A percentile compares a stretch with the other conserved stretches of the same genome.
Conservation (phyloP, 2,329 filamentous ascomycete genomes). For the Onygena corvina region DNA sequence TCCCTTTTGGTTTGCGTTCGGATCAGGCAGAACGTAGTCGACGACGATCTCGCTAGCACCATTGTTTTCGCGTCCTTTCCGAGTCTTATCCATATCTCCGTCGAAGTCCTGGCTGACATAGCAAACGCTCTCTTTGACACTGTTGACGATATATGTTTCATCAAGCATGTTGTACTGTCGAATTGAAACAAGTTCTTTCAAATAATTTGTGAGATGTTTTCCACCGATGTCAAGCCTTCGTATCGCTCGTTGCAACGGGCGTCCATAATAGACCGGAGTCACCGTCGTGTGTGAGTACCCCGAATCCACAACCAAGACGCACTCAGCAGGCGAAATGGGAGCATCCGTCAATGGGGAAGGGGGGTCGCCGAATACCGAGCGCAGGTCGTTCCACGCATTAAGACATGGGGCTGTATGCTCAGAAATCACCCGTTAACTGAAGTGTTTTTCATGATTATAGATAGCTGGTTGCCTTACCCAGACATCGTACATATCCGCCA, state of each 20-base stretch:
- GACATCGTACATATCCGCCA: conserved; percentile 64
- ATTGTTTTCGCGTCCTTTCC: conserved; percentile 50
- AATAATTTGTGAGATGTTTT: conserved; percentile 83
- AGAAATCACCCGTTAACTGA: neutral
- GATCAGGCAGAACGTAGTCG: conserved; percentile 87
- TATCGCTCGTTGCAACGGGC: conserved; percentile 66
- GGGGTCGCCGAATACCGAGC: conserved; percentile 54
- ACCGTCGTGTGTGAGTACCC: conserved; percentile 90
- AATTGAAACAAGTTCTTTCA: conserved; percentile 78
- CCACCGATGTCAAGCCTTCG: conserved; percentile 82
- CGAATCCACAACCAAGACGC: conserved; percentile 77
- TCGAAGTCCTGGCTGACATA: conserved; percentile 71
- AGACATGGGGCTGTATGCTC: conserved; percentile 50
- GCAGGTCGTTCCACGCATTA: conserved; percentile 71
- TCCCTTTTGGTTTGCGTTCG: conserved; percentile 51
- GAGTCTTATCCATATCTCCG: conserved; percentile 64
- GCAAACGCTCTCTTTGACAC: conserved; percentile 85
- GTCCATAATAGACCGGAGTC: conserved; percentile 71
- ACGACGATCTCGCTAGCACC: conserved; percentile 49
- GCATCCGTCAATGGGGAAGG: conserved; percentile 31
- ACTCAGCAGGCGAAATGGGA: conserved; percentile 52
- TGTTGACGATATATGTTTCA: conserved; percentile 84
- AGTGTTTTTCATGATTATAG: neutral
- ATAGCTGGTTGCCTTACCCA: conserved; percentile 44
- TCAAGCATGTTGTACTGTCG: conserved; percentile 93